Percentiles rank a stretch among this genome's conserved stretches.
phyloP scores from a whole-genome alignment of 805 yeast species.

The Lachancea kluyveri region DNA sequence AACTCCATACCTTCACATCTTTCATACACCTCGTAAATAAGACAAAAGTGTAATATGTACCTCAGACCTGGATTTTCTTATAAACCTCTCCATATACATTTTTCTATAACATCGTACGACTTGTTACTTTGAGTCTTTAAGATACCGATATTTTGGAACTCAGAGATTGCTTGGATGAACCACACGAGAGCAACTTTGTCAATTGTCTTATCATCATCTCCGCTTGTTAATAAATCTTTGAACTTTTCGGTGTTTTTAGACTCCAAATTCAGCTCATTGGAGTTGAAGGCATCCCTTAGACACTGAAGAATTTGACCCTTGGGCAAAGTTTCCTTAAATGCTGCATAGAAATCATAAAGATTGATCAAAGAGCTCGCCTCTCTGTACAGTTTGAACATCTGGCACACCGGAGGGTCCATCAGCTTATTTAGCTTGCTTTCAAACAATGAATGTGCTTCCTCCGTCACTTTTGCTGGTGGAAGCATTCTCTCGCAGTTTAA shows the following conservation, averaged over 20 bases:
- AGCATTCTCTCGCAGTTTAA: constrained; percentile 27
- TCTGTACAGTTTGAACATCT: constrained; percentile 61
- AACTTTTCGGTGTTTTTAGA: constrained; percentile 24
- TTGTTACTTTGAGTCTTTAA: constrained; percentile 48
- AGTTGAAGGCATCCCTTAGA: constrained; percentile 16
- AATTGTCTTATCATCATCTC: constrained; percentile 42
- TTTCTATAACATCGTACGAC: constrained; percentile 26
- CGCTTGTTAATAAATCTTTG: constrained; percentile 18
- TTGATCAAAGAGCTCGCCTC: constrained; percentile 72
- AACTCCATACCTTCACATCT: background rate
- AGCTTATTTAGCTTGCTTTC: constrained; percentile 28
- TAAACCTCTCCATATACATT: constrained; percentile 31
- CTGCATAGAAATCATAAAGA: constrained; percentile 58
- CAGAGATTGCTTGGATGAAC: constrained; percentile 70
- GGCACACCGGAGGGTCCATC: constrained; percentile 48
- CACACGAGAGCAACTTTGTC: constrained; percentile 58
- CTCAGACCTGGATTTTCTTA: constrained; percentile 9
- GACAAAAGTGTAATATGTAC: background rate
- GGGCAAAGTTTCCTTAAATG: constrained; percentile 50
- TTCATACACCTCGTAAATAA: background rate
- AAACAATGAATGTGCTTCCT: constrained; percentile 10
- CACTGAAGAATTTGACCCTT: constrained; percentile 23
- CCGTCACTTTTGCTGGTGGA: constrained; percentile 10
- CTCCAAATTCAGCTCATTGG: constrained; percentile 14
- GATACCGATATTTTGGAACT: constrained; percentile 63